A percentile compares a stretch with the other conserved stretches of the same genome.
These are phyloP conservation scores for Zymoseptoria brevis DNA, from an alignment of 2,329 filamentous ascomycete genomes.

Conservation along the genomic window DNA sequence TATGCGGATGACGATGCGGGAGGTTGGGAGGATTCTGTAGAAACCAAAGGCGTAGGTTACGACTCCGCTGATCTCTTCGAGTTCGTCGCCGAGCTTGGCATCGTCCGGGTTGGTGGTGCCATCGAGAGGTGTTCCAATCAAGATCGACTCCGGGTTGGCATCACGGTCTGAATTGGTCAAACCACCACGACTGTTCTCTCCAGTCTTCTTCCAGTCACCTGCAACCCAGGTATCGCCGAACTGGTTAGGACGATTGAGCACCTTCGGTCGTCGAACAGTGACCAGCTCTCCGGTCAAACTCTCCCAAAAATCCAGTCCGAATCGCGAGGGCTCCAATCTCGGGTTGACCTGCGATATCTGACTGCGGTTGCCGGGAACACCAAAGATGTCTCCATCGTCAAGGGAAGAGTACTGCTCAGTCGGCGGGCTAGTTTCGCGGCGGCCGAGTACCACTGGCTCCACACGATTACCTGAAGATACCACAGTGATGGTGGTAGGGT, in stretches of 20 bases:
- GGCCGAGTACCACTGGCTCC: constrained; percentile 53
- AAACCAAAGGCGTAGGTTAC: constrained; percentile 59
- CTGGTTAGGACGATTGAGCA: constrained; percentile 53
- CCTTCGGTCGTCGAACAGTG: constrained; percentile 50
- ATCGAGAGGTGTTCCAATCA: constrained; percentile 58
- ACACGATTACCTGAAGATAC: constrained; percentile 49
- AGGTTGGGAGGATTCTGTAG: constrained; percentile 60
- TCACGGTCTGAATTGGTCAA: constrained; percentile 57
- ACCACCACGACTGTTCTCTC: constrained; percentile 55
- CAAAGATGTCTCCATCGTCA: constrained; percentile 59
- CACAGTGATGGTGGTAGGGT: constrained; percentile 47
- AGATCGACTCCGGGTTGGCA: constrained; percentile 61
- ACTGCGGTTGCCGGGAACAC: constrained; percentile 53
- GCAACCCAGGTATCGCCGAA: constrained; percentile 64
- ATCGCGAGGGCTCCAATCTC: constrained; percentile 50
- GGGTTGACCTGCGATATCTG: constrained; percentile 55
- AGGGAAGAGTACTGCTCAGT: constrained; percentile 54
- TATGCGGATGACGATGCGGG: constrained; percentile 44
- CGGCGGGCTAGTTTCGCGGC: constrained; percentile 47
- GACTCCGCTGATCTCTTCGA: constrained; percentile 61
- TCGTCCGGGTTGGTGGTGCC: constrained; percentile 52
- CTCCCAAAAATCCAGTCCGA: constrained; percentile 69
- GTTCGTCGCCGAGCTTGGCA: constrained; percentile 56
- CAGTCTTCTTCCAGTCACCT: constrained; percentile 56
- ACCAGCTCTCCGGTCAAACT: constrained; percentile 60